A percentile compares a stretch with the other conserved stretches of the same genome.
Evolutionary conservation across 2,329 filamentous ascomycete genomes (phyloP).

Genomic region (Fonsecaea nubica): DNA sequence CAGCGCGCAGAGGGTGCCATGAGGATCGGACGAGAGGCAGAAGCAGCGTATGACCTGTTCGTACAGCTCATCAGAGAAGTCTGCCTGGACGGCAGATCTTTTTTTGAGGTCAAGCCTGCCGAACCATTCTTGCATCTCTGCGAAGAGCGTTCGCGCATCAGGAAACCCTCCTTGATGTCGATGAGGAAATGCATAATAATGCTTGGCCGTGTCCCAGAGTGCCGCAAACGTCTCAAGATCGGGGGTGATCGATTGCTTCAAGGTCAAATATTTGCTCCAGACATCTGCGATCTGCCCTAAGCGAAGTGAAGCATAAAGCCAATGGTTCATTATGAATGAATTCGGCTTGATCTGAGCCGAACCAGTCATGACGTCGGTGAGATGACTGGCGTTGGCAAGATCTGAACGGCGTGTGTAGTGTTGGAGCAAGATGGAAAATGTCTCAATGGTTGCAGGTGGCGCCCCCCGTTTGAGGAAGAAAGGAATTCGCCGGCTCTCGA

Average conservation of each 20-base stretch:
- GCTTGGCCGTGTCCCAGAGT: constrained; percentile 65
- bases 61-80: constrained; percentile 58
- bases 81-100: constrained; percentile 42
- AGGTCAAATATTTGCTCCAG: constrained; percentile 61
- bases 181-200: constrained; percentile 56
- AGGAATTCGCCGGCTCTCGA: constrained; percentile 42
- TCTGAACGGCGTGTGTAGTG: constrained; percentile 71
- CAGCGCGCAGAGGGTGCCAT: constrained; percentile 58
- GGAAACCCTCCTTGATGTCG: constrained; percentile 57
- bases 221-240: constrained; percentile 73
- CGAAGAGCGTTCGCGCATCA: constrained; percentile 53
- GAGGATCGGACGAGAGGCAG: constrained; percentile 56
- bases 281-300: constrained; percentile 63
- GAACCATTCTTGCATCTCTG: constrained; percentile 58
- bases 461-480: constrained; percentile 50
- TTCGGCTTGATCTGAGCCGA: constrained; percentile 71
- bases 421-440: constrained; percentile 75
- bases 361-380: constrained; percentile 66
- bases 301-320: constrained; percentile 71
- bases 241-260: constrained; percentile 62
- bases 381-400: constrained; percentile 62
- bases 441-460: constrained; percentile 73
- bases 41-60: constrained; percentile 61
- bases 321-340: constrained; percentile 79
- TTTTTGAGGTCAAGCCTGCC: constrained; percentile 44